Base-by-base conservation (phyloP, 129 eudicot genomes). In the Silybum marianum region DNA sequence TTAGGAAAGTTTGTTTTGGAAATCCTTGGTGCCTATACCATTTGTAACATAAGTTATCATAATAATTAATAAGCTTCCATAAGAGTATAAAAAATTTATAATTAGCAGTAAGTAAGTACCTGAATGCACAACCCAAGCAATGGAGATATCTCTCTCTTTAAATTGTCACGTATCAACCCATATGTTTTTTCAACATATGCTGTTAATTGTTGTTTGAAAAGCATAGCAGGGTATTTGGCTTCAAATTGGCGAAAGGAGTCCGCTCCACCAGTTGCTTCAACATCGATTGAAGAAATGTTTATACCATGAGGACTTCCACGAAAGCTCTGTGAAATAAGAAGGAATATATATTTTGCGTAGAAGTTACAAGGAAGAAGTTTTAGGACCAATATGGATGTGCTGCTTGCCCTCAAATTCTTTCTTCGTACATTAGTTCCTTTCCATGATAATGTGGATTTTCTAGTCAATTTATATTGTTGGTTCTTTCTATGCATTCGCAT, bases 151-250 rank as follows among this genome's bases (percentile, higher is more conserved):
- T 94, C 96, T 79, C 93, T 91, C 78, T 91, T 94, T 70, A 90
- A 72, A 69, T 91, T 92, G 80, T 94, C 97, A 9, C 97, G 92
- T 67, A 95, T 88, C 88, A 92, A 87, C 66, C 99, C 97, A 54
- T 90, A 92, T 75, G 89, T 90, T 89, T 95, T 95, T 84, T 92
- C 97, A 51, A 95, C 93, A 54, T 89, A 95, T 77, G 99, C 99
- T 54, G 95, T 93, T 63, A 95, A 72, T 86, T 95, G 97, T 87
- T 95, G 99, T 75, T 95, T 95, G 72, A 95, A 95, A 80, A 92
- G 91, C 85, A 90, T 81, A 70, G 99, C 94, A 14, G 99, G 97
- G 84, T 95, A 95, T 84, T 89, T 90, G 77, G 97, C 91, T 79
- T 94, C 98, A 77, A 90, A 80, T 80, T 82, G 91, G 62, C 86